Percentiles rank a stretch among this genome's conserved stretches.
Conservation (phyloP, 2,329 filamentous ascomycete species). For the Cytospora chrysosperma region DNA sequence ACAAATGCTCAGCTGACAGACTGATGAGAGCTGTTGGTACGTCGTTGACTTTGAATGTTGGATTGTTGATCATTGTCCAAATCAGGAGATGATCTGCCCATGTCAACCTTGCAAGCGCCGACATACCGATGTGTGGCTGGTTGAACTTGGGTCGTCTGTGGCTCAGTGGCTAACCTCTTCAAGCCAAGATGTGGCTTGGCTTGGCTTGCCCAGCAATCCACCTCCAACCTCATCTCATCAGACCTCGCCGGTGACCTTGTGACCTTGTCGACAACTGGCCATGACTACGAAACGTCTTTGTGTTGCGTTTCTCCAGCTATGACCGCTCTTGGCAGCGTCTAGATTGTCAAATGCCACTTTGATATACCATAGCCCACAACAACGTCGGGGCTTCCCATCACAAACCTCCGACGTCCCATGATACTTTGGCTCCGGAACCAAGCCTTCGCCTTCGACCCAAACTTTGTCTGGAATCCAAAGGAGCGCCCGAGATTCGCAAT, state of each 20-base stretch:
- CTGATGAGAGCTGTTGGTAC: not conserved
- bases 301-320: not conserved
- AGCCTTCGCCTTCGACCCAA: not conserved
- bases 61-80: not conserved
- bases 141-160: not conserved
- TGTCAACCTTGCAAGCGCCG: constrained; percentile 10
- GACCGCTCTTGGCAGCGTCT: not conserved
- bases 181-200: not conserved
- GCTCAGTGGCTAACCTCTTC: not conserved
- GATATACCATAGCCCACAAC: not conserved
- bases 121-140: constrained; percentile 12
- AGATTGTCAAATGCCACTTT: not conserved
- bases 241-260: not conserved
- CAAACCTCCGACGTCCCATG: constrained; percentile 9
- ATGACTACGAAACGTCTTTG: not conserved
- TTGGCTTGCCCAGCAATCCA: not conserved
- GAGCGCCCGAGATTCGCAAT: not conserved
- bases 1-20: not conserved
- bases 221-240: not conserved
- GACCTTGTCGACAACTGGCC: not conserved
- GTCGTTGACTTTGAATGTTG: not conserved
- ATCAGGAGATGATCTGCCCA: not conserved
- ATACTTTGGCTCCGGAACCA: not conserved
- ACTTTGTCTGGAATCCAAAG: not conserved
- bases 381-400: constrained; percentile 4